A percentile compares a stretch with the other conserved stretches of the same genome.
These are phyloP conservation scores for Peterozyma xylosa DNA, from an alignment of 805 yeast genomes.

Conservation along the genomic window DNA sequence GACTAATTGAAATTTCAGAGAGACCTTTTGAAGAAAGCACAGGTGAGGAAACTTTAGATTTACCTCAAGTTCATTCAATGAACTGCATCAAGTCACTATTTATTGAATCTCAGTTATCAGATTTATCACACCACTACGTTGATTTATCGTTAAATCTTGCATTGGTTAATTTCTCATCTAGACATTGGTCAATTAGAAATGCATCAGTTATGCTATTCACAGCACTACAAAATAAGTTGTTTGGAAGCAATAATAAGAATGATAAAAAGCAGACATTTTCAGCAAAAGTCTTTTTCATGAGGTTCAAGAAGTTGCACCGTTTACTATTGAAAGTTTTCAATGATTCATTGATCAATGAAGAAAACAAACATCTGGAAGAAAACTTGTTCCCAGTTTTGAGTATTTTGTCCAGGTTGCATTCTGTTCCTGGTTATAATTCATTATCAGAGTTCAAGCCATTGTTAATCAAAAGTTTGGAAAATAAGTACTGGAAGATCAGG, in stretches of 20 bases:
- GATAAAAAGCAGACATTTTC: conserved; percentile 34
- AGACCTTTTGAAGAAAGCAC: conserved; percentile 36
- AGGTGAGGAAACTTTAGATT: conserved; percentile 50
- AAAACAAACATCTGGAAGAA: conserved; percentile 34
- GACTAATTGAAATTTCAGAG: conserved; percentile 47
- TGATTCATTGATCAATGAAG: conserved; percentile 17
- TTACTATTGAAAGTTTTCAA: conserved; percentile 38
- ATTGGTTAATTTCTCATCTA: conserved; percentile 53
- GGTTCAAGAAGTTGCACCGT: conserved; percentile 44
- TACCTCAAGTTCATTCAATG: conserved; percentile 92
- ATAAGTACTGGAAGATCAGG: conserved; percentile 72
- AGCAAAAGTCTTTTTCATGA: conserved; percentile 66
- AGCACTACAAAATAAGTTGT: conserved; percentile 70
- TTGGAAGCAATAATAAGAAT: conserved; percentile 33
- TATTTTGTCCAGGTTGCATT: conserved; percentile 60
- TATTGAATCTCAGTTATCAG: conserved; percentile 61
- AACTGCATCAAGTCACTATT: conserved; percentile 75
- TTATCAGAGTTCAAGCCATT: conserved; percentile 43
- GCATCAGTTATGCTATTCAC: conserved; percentile 93
- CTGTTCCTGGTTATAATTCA: conserved; percentile 47
- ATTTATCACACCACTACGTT: conserved; percentile 39
- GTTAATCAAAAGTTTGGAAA: conserved; percentile 39
- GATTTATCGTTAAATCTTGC: conserved; percentile 55
- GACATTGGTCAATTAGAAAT: conserved; percentile 81
- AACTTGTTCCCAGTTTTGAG: conserved; percentile 71